These are phyloP conservation scores for Desmodesmus armatus DNA, from an alignment of 139 green algal genomes.

Conservation along the genomic window DNA sequence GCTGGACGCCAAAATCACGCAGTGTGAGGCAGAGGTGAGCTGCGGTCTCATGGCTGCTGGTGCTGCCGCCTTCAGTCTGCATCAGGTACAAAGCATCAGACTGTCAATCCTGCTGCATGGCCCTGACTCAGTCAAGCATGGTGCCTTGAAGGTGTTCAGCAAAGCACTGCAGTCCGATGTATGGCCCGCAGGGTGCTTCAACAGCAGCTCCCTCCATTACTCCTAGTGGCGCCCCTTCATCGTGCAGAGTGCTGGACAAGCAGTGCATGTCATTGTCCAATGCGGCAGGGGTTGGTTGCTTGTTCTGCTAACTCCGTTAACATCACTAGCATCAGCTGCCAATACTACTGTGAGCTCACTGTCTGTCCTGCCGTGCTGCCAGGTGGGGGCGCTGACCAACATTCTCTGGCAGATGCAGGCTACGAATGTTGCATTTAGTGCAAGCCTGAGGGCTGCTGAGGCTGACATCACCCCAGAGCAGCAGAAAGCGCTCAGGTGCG, in stretches of 20 bases:
- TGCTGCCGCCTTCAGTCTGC: neutral
- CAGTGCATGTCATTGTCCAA: too few relatives aligned
- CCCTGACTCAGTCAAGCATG: neutral
- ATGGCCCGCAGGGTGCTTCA: neutral
- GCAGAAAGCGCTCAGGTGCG: conserved; percentile 55
- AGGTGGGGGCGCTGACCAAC: conserved; percentile 76
- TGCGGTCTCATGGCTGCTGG: too few relatives aligned
- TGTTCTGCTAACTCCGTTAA: neutral
- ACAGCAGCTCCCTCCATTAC: neutral
- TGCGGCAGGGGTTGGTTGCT: neutral
- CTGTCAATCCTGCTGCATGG: neutral
- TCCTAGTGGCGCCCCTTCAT: neutral
- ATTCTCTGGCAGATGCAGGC: conserved; percentile 74
- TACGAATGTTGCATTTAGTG: conserved; percentile 68
- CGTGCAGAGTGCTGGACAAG: neutral
- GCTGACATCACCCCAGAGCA: conserved; percentile 49
- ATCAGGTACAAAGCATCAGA: neutral
- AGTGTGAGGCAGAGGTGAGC: conserved; percentile 46
- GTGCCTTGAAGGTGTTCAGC: neutral
- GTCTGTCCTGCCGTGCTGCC: conserved; percentile 40
- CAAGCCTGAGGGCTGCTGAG: conserved; percentile 62
- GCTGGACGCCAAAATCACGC: conserved; percentile 72
- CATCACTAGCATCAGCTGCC: neutral
- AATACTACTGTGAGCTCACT: neutral
- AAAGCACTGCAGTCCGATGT: neutral